Evolutionary conservation across 2,329 filamentous ascomycete species (phyloP).

Genomic region (Verticillium albo-atrum): DNA sequence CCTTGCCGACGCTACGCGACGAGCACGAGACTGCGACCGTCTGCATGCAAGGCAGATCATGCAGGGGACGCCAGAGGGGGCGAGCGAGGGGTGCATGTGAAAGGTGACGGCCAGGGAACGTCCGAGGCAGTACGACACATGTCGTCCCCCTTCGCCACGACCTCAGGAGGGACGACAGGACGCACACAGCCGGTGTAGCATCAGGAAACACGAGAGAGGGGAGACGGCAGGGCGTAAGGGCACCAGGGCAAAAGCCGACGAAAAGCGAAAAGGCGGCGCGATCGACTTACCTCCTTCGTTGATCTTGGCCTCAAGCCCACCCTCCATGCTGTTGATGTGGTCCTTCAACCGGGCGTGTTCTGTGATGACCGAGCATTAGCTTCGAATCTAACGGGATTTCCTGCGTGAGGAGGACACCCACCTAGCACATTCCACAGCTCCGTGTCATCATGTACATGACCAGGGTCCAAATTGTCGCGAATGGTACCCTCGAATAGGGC

Average conservation of each 20-base stretch:
- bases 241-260: conserved; percentile 14
- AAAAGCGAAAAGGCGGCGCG: conserved; percentile 20
- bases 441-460: conserved; percentile 91
- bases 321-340: conserved; percentile 80
- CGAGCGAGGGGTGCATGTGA: conserved; percentile 9
- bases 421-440: conserved; percentile 94
- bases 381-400: conserved; percentile 10
- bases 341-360: conserved; percentile 94
- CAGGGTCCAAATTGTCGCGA: conserved; percentile 92
- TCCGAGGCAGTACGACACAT: not conserved
- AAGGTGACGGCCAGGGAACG: conserved; percentile 1
- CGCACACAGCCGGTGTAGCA: not conserved
- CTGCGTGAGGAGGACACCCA: conserved; percentile 41
- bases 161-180: not conserved
- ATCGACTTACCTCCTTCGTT: conserved; percentile 80
- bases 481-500: conserved; percentile 92
- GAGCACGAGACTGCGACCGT: conserved; percentile 23
- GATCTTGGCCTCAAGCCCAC: conserved; percentile 83
- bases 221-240: conserved; percentile 8
- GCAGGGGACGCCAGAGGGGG: conserved; percentile 22
- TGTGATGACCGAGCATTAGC: conserved; percentile 38
- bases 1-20: conserved; percentile 6
- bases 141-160: not conserved
- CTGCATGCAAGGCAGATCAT: conserved; percentile 27
- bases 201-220: conserved; percentile 2